phyloP scores from a whole-genome alignment of 768 basidiomycete genomes.

The Boletus subcaerulescens region DNA sequence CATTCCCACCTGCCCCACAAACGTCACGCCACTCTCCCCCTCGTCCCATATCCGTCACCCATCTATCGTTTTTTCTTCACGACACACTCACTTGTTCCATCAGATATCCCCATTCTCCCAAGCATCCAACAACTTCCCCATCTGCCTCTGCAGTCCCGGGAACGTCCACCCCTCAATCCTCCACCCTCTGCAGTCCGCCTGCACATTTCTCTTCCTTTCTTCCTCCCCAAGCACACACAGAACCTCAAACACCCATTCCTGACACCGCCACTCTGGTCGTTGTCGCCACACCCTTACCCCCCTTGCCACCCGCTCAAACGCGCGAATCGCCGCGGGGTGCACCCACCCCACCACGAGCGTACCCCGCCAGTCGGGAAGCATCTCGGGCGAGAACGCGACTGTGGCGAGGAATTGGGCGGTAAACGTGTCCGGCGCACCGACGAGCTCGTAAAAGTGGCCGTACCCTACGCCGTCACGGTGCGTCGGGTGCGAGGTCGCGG shows the following conservation, averaged over 20 bases:
- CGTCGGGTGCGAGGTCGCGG: no score
- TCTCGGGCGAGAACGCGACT: slow-evolving; percentile 6
- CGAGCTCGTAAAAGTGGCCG: slow-evolving; percentile 30
- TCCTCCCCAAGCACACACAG: slow-evolving; percentile 2
- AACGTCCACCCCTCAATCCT: slow-evolving; percentile 4
- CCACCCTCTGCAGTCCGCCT: no score
- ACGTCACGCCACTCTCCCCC: not conserved
- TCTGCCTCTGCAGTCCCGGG: slow-evolving; percentile 20
- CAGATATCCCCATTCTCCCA: slow-evolving; percentile 31
- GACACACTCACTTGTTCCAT: not conserved
- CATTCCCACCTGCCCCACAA: no score
- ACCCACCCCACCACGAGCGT: slow-evolving; percentile 24
- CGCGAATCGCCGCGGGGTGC: slow-evolving; percentile 3
- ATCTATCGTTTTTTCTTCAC: not conserved
- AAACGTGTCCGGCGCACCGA: slow-evolving; percentile 26
- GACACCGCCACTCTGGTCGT: slow-evolving; percentile 22
- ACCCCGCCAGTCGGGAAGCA: slow-evolving; percentile 25
- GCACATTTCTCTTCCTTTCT: no score
- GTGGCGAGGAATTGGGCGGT: slow-evolving; percentile 12
- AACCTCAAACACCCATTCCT: slow-evolving; percentile 28
- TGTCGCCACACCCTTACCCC: slow-evolving; percentile 20
- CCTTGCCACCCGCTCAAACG: slow-evolving; percentile 15
- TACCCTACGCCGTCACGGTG: no score
- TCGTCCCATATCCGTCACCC: not conserved
- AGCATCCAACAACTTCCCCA: slow-evolving; percentile 27